Evolutionary conservation across 352 stramenopile genomes (phyloP).

Genomic region (Globisporangium recalcitrans): DNA sequence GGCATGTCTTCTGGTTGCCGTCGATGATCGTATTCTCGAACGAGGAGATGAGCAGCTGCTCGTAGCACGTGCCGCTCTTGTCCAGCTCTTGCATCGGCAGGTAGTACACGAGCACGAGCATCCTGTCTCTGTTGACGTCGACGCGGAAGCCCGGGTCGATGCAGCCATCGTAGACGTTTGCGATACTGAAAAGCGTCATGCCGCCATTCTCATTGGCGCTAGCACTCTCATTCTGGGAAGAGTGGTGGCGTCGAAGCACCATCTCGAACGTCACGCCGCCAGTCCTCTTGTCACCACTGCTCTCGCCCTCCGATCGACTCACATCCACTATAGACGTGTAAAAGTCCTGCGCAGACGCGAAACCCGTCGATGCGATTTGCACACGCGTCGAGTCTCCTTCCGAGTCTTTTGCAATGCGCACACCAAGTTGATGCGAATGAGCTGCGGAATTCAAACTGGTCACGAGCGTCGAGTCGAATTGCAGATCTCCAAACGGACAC

Average conservation of each 20-base stretch:
- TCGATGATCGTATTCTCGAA: slow-evolving; percentile 15
- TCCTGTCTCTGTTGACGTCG: slow-evolving; percentile 49
- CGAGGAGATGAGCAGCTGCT: slow-evolving; percentile 35
- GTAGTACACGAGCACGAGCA: slow-evolving; percentile 61
- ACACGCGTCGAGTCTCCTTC: slow-evolving; percentile 27
- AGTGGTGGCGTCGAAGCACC: slow-evolving; percentile 36
- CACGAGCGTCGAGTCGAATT: slow-evolving; percentile 34
- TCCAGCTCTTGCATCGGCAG: slow-evolving; percentile 35
- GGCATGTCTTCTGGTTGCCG: slow-evolving; percentile 20
- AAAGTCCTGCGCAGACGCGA: slow-evolving; percentile 46
- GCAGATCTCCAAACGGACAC: slow-evolving; percentile 64
- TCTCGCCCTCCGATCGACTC: neutral
- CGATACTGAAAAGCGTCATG: slow-evolving; percentile 74
- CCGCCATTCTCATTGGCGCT: slow-evolving; percentile 27
- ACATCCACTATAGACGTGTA: slow-evolving; percentile 29
- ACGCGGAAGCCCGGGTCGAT: slow-evolving; percentile 62
- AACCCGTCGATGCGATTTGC: slow-evolving; percentile 49
- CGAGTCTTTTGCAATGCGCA: slow-evolving; percentile 29
- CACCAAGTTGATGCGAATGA: slow-evolving; percentile 37
- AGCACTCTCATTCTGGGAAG: neutral
- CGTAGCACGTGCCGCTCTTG: slow-evolving; percentile 41
- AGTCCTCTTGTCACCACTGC: neutral
- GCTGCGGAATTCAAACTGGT: slow-evolving; percentile 11
- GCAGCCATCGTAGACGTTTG: slow-evolving; percentile 56
- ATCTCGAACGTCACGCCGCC: slow-evolving; percentile 67